Percentiles rank a stretch among this genome's conserved stretches.
Evolutionary conservation across 139 green algal genomes (phyloP).

Genomic region (Limnomonas spitsbergensis): DNA sequence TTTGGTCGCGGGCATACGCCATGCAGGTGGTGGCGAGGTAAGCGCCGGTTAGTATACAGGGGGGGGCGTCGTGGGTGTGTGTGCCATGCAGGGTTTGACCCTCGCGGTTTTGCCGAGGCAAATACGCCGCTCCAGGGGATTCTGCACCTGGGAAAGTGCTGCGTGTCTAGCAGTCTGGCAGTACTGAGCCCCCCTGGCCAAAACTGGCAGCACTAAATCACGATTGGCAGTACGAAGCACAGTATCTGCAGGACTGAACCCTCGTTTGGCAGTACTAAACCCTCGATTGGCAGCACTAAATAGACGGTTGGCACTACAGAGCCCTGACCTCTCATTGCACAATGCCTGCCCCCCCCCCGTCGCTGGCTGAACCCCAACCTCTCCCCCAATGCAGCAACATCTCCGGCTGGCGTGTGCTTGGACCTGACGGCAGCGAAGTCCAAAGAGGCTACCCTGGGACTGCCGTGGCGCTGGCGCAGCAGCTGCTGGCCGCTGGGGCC

Average conservation of each 20-base stretch:
- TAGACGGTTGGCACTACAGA: no score
- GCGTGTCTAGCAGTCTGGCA: background rate
- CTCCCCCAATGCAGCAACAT: background rate
- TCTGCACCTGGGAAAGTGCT: background rate
- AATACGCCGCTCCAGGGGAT: background rate
- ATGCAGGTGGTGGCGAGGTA: background rate
- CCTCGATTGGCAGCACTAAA: no score
- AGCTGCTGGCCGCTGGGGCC: background rate
- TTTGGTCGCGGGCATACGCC: background rate
- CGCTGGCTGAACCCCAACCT: background rate
- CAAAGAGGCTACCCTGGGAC: background rate
- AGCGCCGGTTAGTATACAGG: no score
- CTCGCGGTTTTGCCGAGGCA: no score
- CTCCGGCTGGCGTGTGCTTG: background rate
- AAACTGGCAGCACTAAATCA: no score
- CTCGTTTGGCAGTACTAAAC: no score
- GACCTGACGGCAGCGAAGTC: background rate
- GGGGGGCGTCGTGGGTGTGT: no score
- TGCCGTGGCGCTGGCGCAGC: background rate
- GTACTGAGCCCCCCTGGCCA: background rate
- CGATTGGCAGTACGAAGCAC: no score
- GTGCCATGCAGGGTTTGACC: no score
- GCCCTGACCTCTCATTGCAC: background rate
- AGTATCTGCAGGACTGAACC: no score
- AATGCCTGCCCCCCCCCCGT: background rate